Conservation (phyloP, 129 eudicot species). For the Lactuca saligna region DNA sequence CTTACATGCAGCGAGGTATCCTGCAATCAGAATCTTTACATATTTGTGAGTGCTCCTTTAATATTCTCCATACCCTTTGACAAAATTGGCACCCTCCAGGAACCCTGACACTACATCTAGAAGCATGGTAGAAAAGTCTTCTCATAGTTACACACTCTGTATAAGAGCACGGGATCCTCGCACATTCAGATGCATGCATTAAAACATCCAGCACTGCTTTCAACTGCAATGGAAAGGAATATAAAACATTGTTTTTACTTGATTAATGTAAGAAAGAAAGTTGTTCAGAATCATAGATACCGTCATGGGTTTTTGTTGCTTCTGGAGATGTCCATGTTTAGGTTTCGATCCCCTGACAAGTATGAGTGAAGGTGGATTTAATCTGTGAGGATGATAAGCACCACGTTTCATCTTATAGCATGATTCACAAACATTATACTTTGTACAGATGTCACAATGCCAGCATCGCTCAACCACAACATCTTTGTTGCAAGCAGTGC, state of each 20-base stretch:
- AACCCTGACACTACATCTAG: constrained; percentile 36
- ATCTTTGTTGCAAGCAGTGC: constrained; percentile 48
- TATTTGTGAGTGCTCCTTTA: constrained; percentile 45
- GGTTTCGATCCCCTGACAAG: constrained; percentile 29
- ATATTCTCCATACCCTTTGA: constrained; percentile 34
- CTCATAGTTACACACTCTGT: constrained; percentile 39
- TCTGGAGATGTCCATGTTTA: constrained; percentile 27
- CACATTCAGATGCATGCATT: constrained; percentile 51
- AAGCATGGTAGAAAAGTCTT: constrained; percentile 49
- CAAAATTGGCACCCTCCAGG: constrained; percentile 49
- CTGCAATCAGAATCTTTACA: constrained; percentile 53
- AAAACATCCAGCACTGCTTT: constrained; percentile 37
- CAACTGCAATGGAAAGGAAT: constrained; percentile 32
- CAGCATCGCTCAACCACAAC: constrained; percentile 26
- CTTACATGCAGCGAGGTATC: constrained; percentile 75
- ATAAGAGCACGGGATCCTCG: constrained; percentile 40
- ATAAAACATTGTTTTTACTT: not conserved
- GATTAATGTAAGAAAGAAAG: constrained; percentile 3
- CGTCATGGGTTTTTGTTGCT: constrained; percentile 8
- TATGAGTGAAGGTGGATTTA: constrained; percentile 27
- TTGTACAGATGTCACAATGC: constrained; percentile 52
- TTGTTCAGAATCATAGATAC: constrained; percentile 6
- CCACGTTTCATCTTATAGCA: constrained; percentile 43
- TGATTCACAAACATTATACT: constrained; percentile 35
- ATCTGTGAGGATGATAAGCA: constrained; percentile 45